Evolutionary conservation across 2,329 filamentous ascomycete species (phyloP).

Genomic region (Nothophaeocryptopus gaeumannii): DNA sequence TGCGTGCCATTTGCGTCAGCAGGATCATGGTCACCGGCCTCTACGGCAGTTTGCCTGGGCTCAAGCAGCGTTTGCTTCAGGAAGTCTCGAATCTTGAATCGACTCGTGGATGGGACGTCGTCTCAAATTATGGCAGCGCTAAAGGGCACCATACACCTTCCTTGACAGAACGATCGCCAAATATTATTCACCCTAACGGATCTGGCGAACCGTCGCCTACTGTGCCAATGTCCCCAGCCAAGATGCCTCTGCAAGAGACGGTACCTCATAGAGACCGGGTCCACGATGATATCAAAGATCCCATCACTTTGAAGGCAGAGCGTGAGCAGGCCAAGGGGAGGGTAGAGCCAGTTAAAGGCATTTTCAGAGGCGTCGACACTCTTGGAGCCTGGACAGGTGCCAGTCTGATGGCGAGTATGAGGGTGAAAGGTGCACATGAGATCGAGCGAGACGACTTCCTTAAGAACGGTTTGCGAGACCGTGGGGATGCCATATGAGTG

Average conservation of each 20-base stretch:
- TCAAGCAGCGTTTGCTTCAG: slow-evolving; percentile 72
- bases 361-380: slow-evolving; percentile 64
- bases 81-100: slow-evolving; percentile 69
- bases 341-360: slow-evolving; percentile 51
- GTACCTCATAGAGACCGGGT: slow-evolving; percentile 24
- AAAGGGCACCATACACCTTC: slow-evolving; percentile 13
- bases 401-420: slow-evolving; percentile 66
- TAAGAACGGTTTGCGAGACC: slow-evolving; percentile 56
- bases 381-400: slow-evolving; percentile 73
- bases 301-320: slow-evolving; percentile 57
- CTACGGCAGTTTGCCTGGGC: slow-evolving; percentile 71
- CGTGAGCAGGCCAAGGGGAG: slow-evolving; percentile 46
- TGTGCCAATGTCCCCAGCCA: slow-evolving; percentile 18
- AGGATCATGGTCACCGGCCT: slow-evolving; percentile 85
- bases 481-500: slow-evolving; percentile 14
- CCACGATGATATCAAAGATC: slow-evolving; percentile 34
- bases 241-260: slow-evolving; percentile 27
- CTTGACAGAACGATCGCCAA: slow-evolving; percentile 22
- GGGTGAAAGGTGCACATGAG: slow-evolving; percentile 65
- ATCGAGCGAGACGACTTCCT: slow-evolving; percentile 71
- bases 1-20: slow-evolving; percentile 80
- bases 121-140: slow-evolving; percentile 64
- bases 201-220: neutral
- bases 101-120: slow-evolving; percentile 71
- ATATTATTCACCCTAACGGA: slow-evolving; percentile 10